Evolutionary conservation across 2,329 filamentous ascomycete genomes (phyloP), one percentile per base, ranked within the genome.

Genomic region (Colletotrichum salicis): DNA sequence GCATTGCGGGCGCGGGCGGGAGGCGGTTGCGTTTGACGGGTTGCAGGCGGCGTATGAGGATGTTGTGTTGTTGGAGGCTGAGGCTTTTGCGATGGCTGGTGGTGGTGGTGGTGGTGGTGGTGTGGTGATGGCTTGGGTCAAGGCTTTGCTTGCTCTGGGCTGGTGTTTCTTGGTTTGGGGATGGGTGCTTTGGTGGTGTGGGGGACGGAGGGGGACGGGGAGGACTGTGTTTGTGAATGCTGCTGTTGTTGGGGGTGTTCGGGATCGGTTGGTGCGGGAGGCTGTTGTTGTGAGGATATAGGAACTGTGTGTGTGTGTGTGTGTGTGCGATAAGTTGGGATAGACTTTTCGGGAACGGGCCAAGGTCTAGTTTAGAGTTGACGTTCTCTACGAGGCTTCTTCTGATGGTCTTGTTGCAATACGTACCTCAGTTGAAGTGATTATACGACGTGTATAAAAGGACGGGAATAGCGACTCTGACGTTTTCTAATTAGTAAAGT

Each of bases 1-100:
- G 5, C 82, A 84, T 56, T 79, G 70, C 22, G 80, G 77, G 0
- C 74, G 77, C 10, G 82, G 82, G 1, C 72, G 74, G 19, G 81
- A 84, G 60, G 71, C 69, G 64, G 51, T 78, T 12, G 67, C 63
- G 2, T 82, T 80, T 54, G 78, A 82, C 61, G 52, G 24, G 19
- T n/a, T 80, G 13, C 79, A 78, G 74, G 57, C 64, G 24, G 73
- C 74, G 29, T 80, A 77, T 54, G 77, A 78, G 57, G 52, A 31
- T 2, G 66, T 75, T 7, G 64, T 74, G 10, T 22, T 57, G 0
- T 65, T 64, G 1, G 52, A 59, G 3, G 52, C 64, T 0, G 52
- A 59, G 2, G 52, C 64, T 0, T 48, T 15, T 13, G 68, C 51
- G 5, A 54, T 19, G 22, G 13, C 19, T 27, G n/a, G 8, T 22